Evolutionary conservation across 208 protist species (phyloP), one percentile per base, ranked within the genome.

Genomic region (Leishmania braziliensis): DNA sequence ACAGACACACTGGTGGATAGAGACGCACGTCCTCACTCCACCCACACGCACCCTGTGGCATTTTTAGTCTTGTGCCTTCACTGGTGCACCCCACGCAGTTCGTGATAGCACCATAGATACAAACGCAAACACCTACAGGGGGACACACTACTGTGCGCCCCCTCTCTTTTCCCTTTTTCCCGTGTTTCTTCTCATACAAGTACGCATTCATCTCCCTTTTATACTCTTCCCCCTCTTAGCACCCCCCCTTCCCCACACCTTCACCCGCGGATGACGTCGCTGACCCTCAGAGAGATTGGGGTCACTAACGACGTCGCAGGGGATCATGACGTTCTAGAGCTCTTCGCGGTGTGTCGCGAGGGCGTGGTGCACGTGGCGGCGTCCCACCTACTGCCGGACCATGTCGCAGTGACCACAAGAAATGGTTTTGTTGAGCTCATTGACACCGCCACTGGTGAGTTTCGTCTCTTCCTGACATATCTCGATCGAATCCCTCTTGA

Each of bases 391-490:
- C 66, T 95, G 4, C 91, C 87, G 2, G 78, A 91, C 33, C 84
- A 86, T 63, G 84, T 97, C 43, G 91, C 88, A 8, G 85, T 97
- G 46, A 94, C 92, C 6, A 95, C 92, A 10, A 82, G 85, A 68
- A 89, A 85, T n/a, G 94, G 94, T 3, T 97, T 97, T 80, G 78
- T 97, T 3, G 86, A 97, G 78, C 85, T 95, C 43, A 90, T 97
- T 60, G 77, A 96, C 71, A 87, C 88, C 46, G 39, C 48, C 60
- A 93, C 81, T 1, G 94, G 94, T 10, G 89, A 88, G 50, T 96
- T 95, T 77, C 94, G 92, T 43, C 84, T 97, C 26, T 96, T 96
- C 72, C 82, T 96, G 62, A 94, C 90, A 14, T 86, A 94, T 77
- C 83, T 97, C 6, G 86, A 90, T 18, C 73, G 66, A 4, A 93